Evolutionary conservation across 176 grass and related monocot genomes (phyloP).

Genomic region (Tillandsia fasciculata): DNA sequence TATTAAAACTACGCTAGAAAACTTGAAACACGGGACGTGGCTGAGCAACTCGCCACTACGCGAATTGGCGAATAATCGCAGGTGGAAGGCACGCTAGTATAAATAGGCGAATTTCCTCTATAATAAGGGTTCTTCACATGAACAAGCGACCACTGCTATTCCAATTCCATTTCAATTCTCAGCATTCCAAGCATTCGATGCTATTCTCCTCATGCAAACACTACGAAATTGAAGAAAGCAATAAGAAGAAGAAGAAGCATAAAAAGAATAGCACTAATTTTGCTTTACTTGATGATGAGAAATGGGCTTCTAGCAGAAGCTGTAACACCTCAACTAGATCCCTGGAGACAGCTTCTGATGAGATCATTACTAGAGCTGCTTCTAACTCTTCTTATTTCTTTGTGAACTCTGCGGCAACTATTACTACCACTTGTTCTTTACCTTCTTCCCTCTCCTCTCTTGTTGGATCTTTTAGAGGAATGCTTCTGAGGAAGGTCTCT

Average conservation of each 20-base stretch:
- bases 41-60: too few species aligned
- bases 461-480: background rate
- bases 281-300: background rate
- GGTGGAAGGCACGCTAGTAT: too few species aligned
- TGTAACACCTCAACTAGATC: conserved; percentile 1
- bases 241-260: background rate
- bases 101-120: too few species aligned
- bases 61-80: too few species aligned
- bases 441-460: background rate
- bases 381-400: background rate
- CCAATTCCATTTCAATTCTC: too few species aligned
- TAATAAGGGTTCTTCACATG: too few species aligned
- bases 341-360: background rate
- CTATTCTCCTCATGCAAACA: conserved; percentile 2
- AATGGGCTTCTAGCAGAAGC: background rate
- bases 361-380: background rate
- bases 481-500: background rate
- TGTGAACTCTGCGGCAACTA: background rate
- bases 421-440: background rate
- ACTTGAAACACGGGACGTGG: too few species aligned
- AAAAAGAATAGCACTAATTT: background rate
- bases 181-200: background rate
- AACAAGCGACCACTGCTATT: too few species aligned
- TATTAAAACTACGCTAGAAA: too few species aligned
- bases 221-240: background rate